A percentile compares a stretch with the other conserved stretches of the same genome.
Evolutionary conservation across 345 rosid genomes (phyloP).

Genomic region (Syzygium jambos): DNA sequence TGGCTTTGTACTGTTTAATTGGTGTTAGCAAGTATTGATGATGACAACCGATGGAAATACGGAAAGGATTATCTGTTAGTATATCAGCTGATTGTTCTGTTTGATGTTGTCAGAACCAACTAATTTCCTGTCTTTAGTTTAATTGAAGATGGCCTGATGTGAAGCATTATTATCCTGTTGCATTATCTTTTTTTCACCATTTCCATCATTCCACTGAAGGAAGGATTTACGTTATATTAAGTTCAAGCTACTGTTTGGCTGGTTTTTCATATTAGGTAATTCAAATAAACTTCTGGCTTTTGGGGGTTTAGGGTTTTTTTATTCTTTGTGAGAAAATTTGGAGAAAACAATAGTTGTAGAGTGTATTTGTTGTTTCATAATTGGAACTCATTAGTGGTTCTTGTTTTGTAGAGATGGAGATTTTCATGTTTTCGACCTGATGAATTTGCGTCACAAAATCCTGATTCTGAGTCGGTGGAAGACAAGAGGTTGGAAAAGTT

Average conservation of each 20-base stretch:
- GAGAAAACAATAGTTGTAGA: not conserved
- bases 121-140: not conserved
- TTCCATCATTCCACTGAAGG: not conserved
- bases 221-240: not conserved
- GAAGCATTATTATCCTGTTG: not conserved
- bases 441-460: not conserved
- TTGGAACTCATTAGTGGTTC: not conserved
- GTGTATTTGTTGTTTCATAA: not conserved
- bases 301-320: not conserved
- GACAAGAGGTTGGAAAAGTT: not conserved
- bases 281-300: not conserved
- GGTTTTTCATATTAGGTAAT: not conserved
- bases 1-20: not conserved
- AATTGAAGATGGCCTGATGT: not conserved
- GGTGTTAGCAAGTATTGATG: not conserved
- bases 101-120: not conserved
- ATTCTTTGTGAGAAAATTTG: not conserved
- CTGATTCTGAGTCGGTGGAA: not conserved
- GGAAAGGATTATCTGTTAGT: not conserved
- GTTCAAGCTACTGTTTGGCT: not conserved
- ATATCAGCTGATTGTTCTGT: not conserved
- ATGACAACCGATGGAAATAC: not conserved
- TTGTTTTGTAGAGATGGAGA: slow-evolving; percentile 11
- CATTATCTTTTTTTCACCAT: not conserved
- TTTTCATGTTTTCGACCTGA: slow-evolving; percentile 1